These are phyloP conservation scores for Candida maltosa DNA, from an alignment of 805 yeast genomes.

Conservation along the genomic window DNA sequence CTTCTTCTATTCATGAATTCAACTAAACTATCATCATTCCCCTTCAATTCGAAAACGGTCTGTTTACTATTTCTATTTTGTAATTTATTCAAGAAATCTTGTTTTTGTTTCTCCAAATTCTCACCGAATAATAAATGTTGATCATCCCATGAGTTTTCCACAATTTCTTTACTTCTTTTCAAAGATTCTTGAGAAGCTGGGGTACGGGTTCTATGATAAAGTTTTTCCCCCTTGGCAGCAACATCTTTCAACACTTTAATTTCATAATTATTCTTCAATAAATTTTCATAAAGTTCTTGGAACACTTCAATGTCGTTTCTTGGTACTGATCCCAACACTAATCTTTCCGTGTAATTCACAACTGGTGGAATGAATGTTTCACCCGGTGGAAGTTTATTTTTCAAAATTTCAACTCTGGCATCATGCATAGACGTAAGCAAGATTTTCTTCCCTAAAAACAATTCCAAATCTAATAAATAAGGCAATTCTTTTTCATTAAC, in stretches of 20 bases:
- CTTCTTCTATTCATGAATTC: slow-evolving; percentile 85
- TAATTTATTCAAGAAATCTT: slow-evolving; percentile 66
- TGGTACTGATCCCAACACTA: slow-evolving; percentile 83
- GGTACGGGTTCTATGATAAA: slow-evolving; percentile 80
- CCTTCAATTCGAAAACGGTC: slow-evolving; percentile 85
- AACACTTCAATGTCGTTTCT: slow-evolving; percentile 64
- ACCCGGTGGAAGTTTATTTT: slow-evolving; percentile 42
- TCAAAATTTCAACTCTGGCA: slow-evolving; percentile 51
- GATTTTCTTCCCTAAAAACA: slow-evolving; percentile 83
- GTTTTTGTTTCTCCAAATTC: slow-evolving; percentile 70
- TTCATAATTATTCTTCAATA: slow-evolving; percentile 66
- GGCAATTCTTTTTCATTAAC: slow-evolving; percentile 85
- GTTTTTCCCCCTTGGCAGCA: slow-evolving; percentile 81
- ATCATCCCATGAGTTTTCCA: slow-evolving; percentile 79
- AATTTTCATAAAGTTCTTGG: slow-evolving; percentile 66
- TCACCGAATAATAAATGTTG: slow-evolving; percentile 78
- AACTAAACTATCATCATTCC: slow-evolving; percentile 62
- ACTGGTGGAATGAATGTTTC: slow-evolving; percentile 50
- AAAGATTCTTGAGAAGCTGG: slow-evolving; percentile 86
- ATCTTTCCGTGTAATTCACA: slow-evolving; percentile 66
- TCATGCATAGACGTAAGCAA: slow-evolving; percentile 68
- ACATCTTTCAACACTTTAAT: slow-evolving; percentile 62
- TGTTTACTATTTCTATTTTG: slow-evolving; percentile 72
- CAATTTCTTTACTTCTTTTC: slow-evolving; percentile 77
- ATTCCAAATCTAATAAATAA: slow-evolving; percentile 82